Percentiles rank a stretch among this genome's conserved stretches.
Conservation (phyloP, 257 asterid genomes). For the Solanum arcanum region DNA sequence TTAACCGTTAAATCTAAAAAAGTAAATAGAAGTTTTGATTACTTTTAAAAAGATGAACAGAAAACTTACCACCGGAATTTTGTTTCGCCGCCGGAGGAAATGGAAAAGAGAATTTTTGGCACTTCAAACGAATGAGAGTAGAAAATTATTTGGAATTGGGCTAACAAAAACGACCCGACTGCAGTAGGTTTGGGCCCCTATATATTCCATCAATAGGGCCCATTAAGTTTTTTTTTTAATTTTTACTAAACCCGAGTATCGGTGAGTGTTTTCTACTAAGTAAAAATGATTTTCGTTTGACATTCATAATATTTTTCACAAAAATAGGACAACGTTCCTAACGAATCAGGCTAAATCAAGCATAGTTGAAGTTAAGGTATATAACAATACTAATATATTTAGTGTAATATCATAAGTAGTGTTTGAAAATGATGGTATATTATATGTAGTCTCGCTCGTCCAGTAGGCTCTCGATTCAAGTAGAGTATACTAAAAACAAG, state of each 20-base stretch:
- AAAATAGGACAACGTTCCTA: background rate
- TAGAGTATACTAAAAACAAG: background rate
- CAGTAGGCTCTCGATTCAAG: background rate
- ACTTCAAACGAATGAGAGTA: background rate
- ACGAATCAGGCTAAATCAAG: no score
- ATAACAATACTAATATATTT: background rate
- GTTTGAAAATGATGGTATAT: background rate
- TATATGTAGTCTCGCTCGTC: background rate
- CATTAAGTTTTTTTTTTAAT: no score
- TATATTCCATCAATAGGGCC: no score
- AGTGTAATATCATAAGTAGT: background rate
- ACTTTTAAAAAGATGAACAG: background rate
- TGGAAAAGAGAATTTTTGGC: background rate
- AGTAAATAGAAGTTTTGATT: background rate
- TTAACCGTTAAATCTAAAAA: background rate
- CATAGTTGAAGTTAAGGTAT: background rate
- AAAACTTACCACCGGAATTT: background rate
- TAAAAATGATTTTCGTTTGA: background rate
- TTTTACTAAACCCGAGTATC: background rate
- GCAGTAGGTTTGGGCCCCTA: background rate
- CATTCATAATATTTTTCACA: background rate
- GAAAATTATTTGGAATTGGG: background rate
- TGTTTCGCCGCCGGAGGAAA: background rate
- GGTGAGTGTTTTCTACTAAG: background rate
- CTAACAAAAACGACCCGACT: background rate